phyloP scores from a whole-genome alignment of 352 stramenopile species.

The Phytophthora multivora region DNA sequence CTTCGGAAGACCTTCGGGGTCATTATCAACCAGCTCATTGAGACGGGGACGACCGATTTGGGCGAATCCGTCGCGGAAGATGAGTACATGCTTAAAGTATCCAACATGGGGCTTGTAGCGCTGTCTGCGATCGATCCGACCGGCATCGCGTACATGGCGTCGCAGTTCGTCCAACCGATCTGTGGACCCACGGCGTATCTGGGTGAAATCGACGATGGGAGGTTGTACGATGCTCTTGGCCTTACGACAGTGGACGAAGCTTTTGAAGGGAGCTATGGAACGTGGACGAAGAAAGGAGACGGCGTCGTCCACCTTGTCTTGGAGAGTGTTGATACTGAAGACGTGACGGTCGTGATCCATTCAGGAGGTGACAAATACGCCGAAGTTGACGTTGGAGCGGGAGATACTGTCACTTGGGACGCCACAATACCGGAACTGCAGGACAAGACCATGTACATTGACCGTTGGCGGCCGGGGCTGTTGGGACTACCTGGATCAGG shows the following conservation, averaged over 20 bases:
- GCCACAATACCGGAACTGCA: conserved; percentile 23
- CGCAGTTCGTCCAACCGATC: conserved; percentile 44
- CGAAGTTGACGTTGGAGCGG: conserved; percentile 18
- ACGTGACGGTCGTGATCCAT: conserved; percentile 27
- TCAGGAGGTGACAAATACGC: conserved; percentile 27
- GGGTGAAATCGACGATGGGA: conserved; percentile 38
- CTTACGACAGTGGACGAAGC: conserved; percentile 30
- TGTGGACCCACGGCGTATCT: conserved; percentile 36
- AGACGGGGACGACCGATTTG: conserved; percentile 19
- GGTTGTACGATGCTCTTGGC: conserved; percentile 17
- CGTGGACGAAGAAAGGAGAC: conserved; percentile 32
- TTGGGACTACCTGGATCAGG: conserved; percentile 22
- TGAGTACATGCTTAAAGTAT: conserved; percentile 43
- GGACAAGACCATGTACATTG: conserved; percentile 27
- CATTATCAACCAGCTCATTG: conserved; percentile 24
- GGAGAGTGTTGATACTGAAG: conserved; percentile 23
- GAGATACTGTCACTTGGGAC: conserved; percentile 21
- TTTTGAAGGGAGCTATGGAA: conserved; percentile 30
- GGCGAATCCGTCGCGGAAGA: conserved; percentile 24
- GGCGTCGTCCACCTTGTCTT: conserved; percentile 27
- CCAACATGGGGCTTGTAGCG: conserved; percentile 36
- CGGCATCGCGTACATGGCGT: conserved; percentile 39
- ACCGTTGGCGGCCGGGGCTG: conserved; percentile 26
- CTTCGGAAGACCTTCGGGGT: conserved; percentile 28
- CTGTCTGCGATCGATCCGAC: conserved; percentile 46